Percentiles rank a stretch among this genome's conserved stretches.
Evolutionary conservation across 805 yeast genomes (phyloP).

Genomic region (Suhomyces sp.): DNA sequence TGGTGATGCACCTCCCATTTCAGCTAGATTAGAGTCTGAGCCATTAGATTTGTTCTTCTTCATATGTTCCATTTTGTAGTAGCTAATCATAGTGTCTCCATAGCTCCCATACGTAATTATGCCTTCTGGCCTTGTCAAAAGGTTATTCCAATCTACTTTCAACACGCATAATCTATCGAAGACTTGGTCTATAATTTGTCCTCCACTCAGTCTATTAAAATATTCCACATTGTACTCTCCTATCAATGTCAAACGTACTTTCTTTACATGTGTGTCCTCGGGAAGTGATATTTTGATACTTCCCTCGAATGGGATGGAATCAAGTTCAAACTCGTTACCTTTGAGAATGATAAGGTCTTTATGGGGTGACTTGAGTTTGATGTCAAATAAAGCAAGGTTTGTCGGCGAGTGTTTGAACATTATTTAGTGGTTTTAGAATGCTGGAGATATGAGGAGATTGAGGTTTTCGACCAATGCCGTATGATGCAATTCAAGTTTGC

Average conservation of each 20-base stretch:
- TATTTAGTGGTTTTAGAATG: background rate
- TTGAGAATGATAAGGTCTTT: constrained; percentile 42
- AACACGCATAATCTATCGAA: constrained; percentile 40
- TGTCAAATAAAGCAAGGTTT: constrained; percentile 35
- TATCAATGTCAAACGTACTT: constrained; percentile 36
- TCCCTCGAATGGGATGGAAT: constrained; percentile 44
- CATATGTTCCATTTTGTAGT: constrained; percentile 20
- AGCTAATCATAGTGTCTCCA: constrained; percentile 33
- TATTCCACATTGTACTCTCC: constrained; percentile 48
- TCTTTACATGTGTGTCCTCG: constrained; percentile 40
- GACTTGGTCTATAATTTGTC: constrained; percentile 32
- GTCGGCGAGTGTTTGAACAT: constrained; percentile 24
- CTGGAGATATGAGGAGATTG: constrained; percentile 1
- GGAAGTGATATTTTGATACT: constrained; percentile 47
- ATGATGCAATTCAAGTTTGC: too few relatives aligned
- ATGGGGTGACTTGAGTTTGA: constrained; percentile 38
- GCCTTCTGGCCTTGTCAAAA: constrained; percentile 42
- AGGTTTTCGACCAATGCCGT: too few relatives aligned
- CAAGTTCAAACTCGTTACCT: constrained; percentile 47
- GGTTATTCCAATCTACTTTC: constrained; percentile 48
- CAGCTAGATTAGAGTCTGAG: constrained; percentile 8
- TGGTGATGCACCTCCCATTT: constrained; percentile 1
- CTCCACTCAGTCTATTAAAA: constrained; percentile 31
- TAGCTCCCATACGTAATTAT: constrained; percentile 39
- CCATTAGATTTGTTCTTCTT: constrained; percentile 9